Base-by-base conservation (phyloP, 352 stramenopile genomes). In the Plasmopara halstedii region DNA sequence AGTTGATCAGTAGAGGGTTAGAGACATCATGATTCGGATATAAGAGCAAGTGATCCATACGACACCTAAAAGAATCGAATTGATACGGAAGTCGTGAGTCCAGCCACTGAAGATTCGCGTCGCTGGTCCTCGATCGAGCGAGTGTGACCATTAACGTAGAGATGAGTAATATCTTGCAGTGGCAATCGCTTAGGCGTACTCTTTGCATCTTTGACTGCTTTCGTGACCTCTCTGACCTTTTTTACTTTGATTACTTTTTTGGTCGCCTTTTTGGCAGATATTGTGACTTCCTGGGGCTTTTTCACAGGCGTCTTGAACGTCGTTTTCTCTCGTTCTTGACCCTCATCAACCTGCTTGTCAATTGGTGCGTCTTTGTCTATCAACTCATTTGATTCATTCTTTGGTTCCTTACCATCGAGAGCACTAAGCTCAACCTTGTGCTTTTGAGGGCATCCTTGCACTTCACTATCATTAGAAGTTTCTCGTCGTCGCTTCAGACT, bases 161-260 rank as follows among this genome's bases (percentile, higher is more conserved):
- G 47, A 52, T 84, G 72, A 15, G 71, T 84, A 44, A 86, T 84
- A 44, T 86, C 74, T 31, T 76, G 66, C 47, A 86, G 50, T 26
- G 74, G 74, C 14, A 62, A 53, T 2, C 74, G 67, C 51, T 67
- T 70, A 29, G 50, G 55, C 8, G 50, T 44, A 44, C 37, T 55
- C 50, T 70, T 70, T 6, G 52, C 36, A 17, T 55, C 35, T 13
- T 63, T 53, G 2, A 41, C 29, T 0, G 29, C 47, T 40, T 62
- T 52, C 36, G 58, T n/a, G 31, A 35, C 15, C n/a, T 7, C 13
- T 35, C 15, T 17, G 31, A 35, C 6, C n/a, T 35, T 35, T 31
- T 31, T 31, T 11, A 31, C 6, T 11, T 31, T 31, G 6, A 11
- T 31, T 11, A 31, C 26, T 11, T 31, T 31, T 35, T 2, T 8